phyloP scores from a whole-genome alignment of 2,329 filamentous ascomycete species.

The Sporothrix curviconia region DNA sequence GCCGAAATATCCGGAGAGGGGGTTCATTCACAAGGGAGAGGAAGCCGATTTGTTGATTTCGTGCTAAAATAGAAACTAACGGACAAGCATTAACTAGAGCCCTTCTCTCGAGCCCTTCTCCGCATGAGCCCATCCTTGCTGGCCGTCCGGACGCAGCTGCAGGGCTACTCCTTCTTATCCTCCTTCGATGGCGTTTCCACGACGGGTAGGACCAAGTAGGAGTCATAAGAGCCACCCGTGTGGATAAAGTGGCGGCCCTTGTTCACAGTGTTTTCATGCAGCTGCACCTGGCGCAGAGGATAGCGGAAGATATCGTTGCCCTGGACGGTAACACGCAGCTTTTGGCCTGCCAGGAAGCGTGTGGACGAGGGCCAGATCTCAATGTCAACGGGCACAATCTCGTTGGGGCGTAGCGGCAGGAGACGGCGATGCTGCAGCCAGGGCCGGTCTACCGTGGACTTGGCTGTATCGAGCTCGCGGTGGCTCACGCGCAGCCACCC shows the following conservation, averaged over 20 bases:
- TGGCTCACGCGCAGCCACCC: not conserved
- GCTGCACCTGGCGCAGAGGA: not conserved
- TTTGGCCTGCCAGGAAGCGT: not conserved
- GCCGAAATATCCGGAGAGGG: no score
- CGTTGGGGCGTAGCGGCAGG: not conserved
- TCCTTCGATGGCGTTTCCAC: not conserved
- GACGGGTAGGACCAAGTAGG: not conserved
- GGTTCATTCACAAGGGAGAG: no score
- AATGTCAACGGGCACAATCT: not conserved
- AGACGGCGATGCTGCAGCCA: not conserved
- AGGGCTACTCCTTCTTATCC: no score
- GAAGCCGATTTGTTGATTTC: no score
- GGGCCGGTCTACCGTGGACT: not conserved
- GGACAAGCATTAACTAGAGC: no score
- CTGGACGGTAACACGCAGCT: not conserved
- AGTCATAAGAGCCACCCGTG: not conserved
- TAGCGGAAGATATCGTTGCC: not conserved
- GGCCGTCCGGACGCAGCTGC: no score
- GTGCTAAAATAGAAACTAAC: no score
- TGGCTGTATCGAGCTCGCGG: not conserved
- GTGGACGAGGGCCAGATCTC: not conserved
- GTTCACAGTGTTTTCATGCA: not conserved
- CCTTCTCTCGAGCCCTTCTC: not conserved
- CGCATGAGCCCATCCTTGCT: no score
- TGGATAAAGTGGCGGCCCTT: not conserved